Conservation (phyloP, 768 basidiomycete species). For the Suillus discolor region DNA sequence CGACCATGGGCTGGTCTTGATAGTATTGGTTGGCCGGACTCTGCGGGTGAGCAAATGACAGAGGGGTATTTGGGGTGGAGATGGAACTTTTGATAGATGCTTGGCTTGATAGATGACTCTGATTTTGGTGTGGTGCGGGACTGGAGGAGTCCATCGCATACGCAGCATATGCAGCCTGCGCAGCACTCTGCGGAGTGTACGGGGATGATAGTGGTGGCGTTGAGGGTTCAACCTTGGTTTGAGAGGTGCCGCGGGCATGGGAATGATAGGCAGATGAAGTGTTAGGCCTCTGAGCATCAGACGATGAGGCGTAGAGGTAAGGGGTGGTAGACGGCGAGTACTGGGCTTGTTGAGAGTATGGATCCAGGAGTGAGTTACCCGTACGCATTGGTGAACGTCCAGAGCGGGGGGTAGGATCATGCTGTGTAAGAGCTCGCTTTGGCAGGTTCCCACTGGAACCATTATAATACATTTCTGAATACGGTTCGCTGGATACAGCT, state of each 20-base stretch:
- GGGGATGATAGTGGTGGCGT: constrained; percentile 52
- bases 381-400: constrained; percentile 67
- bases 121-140: constrained; percentile 58
- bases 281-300: constrained; percentile 43
- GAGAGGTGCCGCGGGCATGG: constrained; percentile 60
- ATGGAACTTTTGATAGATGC: constrained; percentile 52
- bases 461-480: constrained; percentile 66
- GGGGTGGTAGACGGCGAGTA: constrained; percentile 59
- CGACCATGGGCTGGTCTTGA: constrained; percentile 69
- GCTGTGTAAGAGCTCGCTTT: constrained; percentile 58
- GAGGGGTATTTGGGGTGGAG: constrained; percentile 73
- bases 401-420: constrained; percentile 51
- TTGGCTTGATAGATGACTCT: constrained; percentile 54
- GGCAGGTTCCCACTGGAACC: constrained; percentile 48
- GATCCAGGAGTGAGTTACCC: constrained; percentile 61
- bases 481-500: constrained; percentile 42
- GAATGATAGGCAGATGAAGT: constrained; percentile 49
- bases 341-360: constrained; percentile 65
- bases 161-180: constrained; percentile 45
- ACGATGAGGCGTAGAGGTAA: constrained; percentile 43
- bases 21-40: constrained; percentile 57
- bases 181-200: constrained; percentile 55
- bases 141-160: constrained; percentile 70
- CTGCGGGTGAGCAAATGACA: constrained; percentile 63
- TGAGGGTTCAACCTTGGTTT: constrained; percentile 52